Percentiles rank a stretch among this genome's conserved stretches.
Conservation (phyloP, 1,139 yeast genomes). For the Pneumocystis oryctolagi region DNA sequence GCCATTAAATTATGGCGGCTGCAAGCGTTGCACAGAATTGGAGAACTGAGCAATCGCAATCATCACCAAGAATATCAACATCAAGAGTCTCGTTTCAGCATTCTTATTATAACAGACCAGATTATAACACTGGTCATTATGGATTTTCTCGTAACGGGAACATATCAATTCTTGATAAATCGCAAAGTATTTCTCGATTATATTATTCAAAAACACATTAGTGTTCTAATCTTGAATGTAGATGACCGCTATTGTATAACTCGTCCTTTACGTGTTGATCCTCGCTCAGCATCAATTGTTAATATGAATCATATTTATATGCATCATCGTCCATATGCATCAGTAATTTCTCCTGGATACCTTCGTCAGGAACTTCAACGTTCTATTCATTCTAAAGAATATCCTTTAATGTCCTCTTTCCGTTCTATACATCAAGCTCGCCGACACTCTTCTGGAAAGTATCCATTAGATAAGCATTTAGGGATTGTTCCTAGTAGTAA, state of each 20-base stretch:
- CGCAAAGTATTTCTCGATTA: neutral
- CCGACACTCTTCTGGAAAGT: neutral
- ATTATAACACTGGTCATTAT: neutral
- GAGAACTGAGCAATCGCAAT: neutral
- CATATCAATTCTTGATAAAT: neutral
- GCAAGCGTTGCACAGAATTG: neutral
- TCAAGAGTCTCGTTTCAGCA: neutral
- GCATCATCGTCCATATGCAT: neutral
- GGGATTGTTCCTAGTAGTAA: neutral
- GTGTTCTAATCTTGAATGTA: neutral
- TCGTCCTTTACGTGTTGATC: neutral
- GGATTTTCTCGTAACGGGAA: neutral
- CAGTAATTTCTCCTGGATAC: neutral
- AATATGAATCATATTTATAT: neutral
- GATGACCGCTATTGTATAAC: neutral
- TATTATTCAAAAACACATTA: neutral
- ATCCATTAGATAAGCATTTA: neutral
- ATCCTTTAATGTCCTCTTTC: neutral
- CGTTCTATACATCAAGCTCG: neutral
- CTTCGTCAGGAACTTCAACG: neutral
- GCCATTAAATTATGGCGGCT: neutral
- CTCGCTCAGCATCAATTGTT: neutral
- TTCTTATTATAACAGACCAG: neutral
- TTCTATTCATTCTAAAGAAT: neutral
- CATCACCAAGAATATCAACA: neutral